Base-by-base conservation (phyloP, 257 asterid species). In the Solanum appendiculatum region DNA sequence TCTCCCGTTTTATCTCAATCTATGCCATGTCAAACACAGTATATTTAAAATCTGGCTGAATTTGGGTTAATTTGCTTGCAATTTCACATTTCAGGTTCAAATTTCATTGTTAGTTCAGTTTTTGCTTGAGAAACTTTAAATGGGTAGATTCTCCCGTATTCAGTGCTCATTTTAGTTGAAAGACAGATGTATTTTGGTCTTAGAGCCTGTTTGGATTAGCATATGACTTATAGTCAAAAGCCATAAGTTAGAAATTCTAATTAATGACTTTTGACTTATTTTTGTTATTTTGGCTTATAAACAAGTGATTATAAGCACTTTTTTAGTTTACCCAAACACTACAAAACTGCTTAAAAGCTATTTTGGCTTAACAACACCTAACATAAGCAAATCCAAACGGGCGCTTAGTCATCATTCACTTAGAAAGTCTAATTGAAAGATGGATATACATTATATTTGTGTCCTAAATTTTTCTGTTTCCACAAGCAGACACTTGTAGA, bases 401-500 rank as follows among this genome's bases (percentile, higher is more conserved):
- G 63, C 11, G 6, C 37, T 48, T 48, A 29, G 69, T 81, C 46
- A 48, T 81, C 66, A 80, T 81, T 36, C 80, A 39, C 48, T 85
- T 80, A 3, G 63, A 20, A 40, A 77, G n/a, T 77, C 72, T 42
- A 46, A 56, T 18, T 86, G 78, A 39, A 70, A 86, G 70, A 36
- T 27, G 16, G 70, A 40, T 72, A 36, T 36, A 74, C 66, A 8
- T 40, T 82, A 64, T 27, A 82, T 70, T 42, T n/a, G 68, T 86
- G 63, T 56, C 70, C 51, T 66, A 34, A 54, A 42, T 25, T 18
- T 48, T 81, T 34, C 27, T 73, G 86, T 88, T 85, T 29, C 39
- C n/a, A 68, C 39, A 54, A 68, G 72, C 95, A 96, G 98, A 80
- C 86, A 75, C 86, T 70, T 5, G 86, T 85, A 75, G 98, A 95